Evolutionary conservation across 345 rosid genomes (phyloP), one percentile per base, ranked within the genome.

Genomic region (Dipteronia dyeriana): DNA sequence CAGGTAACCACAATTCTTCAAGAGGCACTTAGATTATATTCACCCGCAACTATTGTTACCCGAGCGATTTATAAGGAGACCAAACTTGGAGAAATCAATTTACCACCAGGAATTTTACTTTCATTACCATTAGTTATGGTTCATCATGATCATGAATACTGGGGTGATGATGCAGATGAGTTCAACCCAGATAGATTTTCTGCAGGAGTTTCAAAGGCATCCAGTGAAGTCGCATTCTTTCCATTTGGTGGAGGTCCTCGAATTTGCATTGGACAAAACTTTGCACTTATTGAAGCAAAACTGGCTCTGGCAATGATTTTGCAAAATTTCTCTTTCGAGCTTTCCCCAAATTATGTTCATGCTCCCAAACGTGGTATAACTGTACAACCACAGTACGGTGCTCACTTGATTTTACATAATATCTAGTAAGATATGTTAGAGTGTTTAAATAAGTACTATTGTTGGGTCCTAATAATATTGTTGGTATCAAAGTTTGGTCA

Each of bases 81-180:
- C 47, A 84, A 85, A 54, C 83, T 86, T 25, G 93, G 89, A 2
- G 80, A 84, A 2, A 25, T 86, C 25, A 75, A 68, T 45, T 16
- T 88, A 41, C 90, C 89, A 3, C 43, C 77, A 0, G 86, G 83
- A 23, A 74, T 82, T 22, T 11, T n/a, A 19, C 5, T 89, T 17
- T 17, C 29, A 6, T 4, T 89, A 26, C 87, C 82, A 1, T 10
- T 34, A 6, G 20, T 82, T 2, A 69, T 78, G 14, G 54, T 89
- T 20, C 93, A 92, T 31, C 87, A 80, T 1, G 88, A 81, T 74
- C 71, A 75, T 26, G 76, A 84, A 45, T 76, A 82, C 9, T 90
- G 87, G 91, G 94, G 91, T 26, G 86, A 87, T 9, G 91, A 91
- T 76, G 91, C 77, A 9, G 79, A n/a, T n/a, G n/a, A n/a, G n/a